Evolutionary conservation across 2,329 filamentous ascomycete species (phyloP).

Genomic region (Ceratocystis ficicola): DNA sequence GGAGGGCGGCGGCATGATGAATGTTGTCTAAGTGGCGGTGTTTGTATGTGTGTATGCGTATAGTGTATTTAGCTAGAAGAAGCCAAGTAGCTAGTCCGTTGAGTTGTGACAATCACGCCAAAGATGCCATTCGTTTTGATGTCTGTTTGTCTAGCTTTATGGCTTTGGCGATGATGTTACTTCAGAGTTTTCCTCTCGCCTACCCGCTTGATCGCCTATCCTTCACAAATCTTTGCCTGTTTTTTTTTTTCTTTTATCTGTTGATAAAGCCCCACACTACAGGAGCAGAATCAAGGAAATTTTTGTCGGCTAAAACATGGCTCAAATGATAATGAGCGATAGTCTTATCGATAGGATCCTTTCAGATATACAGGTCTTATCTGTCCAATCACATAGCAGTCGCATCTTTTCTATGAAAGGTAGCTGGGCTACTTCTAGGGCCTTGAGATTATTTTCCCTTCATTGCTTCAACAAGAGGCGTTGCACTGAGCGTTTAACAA

Average conservation of each 20-base stretch:
- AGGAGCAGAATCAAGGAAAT: constrained; percentile 19
- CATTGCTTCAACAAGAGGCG: background rate
- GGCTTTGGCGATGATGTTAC: background rate
- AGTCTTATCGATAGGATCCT: constrained; percentile 15
- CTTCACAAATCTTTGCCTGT: background rate
- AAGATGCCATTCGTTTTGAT: background rate
- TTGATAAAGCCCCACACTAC: constrained; percentile 16
- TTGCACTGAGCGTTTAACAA: background rate
- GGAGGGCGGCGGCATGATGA: constrained; percentile 45
- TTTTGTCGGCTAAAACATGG: constrained; percentile 21
- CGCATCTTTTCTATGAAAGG: constrained; percentile 15
- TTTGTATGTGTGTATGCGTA: background rate
- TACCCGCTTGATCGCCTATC: background rate
- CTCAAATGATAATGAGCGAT: constrained; percentile 22
- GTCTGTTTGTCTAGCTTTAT: background rate
- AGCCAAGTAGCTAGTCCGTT: background rate
- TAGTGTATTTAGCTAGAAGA: background rate
- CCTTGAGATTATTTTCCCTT: background rate
- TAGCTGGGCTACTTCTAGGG: background rate
- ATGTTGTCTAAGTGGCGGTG: background rate
- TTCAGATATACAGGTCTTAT: constrained; percentile 10
- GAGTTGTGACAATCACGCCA: background rate
- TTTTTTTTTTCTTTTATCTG: background rate
- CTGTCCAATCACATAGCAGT: constrained; percentile 20
- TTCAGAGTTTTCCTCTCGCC: constrained; percentile 1